phyloP scores from a whole-genome alignment of 2,329 filamentous ascomycete genomes.

The Penicillium paneum region DNA sequence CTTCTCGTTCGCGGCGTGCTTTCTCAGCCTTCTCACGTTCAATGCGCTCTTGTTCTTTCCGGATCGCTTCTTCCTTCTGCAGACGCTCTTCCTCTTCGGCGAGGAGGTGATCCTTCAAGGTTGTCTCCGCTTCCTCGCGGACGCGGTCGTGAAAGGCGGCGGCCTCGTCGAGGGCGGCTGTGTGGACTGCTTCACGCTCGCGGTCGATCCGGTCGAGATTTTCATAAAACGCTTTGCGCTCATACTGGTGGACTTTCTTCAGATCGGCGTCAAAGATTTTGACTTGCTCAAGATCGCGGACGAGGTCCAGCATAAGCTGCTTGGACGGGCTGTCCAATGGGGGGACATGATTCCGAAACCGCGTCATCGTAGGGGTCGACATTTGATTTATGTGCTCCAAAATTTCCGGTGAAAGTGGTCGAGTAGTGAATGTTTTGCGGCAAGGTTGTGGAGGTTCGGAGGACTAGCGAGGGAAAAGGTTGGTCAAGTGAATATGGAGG shows the following conservation, averaged over 20 bases:
- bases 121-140: conserved; percentile 53
- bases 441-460: not conserved
- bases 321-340: conserved; percentile 40
- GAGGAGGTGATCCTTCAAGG: conserved; percentile 48
- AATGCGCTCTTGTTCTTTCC: conserved; percentile 33
- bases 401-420: not conserved
- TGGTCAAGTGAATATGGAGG: not conserved
- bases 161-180: conserved; percentile 63
- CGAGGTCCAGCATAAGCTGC: conserved; percentile 42
- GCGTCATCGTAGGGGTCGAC: conserved; percentile 24
- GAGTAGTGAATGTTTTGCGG: not conserved
- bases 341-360: conserved; percentile 27
- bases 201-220: conserved; percentile 61
- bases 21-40: conserved; percentile 35
- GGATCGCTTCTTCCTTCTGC: conserved; percentile 37
- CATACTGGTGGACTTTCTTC: conserved; percentile 45
- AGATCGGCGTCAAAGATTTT: conserved; percentile 42
- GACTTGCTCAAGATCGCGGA: conserved; percentile 41
- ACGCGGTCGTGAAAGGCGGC: conserved; percentile 66
- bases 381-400: not conserved
- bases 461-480: not conserved
- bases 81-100: conserved; percentile 39
- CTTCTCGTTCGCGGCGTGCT: conserved; percentile 34
- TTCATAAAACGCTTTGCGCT: conserved; percentile 50
- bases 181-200: conserved; percentile 62